Evolutionary conservation across 2,329 filamentous ascomycete species (phyloP).

Genomic region (Pseudopithomyces chartarum): DNA sequence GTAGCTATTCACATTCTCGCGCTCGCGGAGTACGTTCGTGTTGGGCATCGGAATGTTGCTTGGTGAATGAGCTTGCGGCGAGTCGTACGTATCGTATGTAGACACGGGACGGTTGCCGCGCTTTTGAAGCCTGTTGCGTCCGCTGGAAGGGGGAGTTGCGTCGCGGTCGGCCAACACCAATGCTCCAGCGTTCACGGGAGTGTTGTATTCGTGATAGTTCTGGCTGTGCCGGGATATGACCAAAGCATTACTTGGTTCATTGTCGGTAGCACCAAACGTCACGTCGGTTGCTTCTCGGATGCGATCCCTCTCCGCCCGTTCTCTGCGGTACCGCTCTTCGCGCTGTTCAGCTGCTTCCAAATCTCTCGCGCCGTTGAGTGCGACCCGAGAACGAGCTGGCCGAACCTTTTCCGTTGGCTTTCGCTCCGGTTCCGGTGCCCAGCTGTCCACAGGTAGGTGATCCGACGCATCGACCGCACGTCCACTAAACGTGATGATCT

Average conservation of each 20-base stretch:
- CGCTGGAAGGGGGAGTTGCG: conserved; percentile 20
- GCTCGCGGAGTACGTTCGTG: conserved; percentile 39
- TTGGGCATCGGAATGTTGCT: conserved; percentile 23
- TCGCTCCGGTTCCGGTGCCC: conserved; percentile 76
- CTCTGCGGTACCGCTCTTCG: conserved; percentile 39
- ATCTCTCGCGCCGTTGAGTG: conserved; percentile 57
- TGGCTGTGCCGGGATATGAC: conserved; percentile 36
- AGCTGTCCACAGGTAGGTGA: conserved; percentile 76
- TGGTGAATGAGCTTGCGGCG: conserved; percentile 17
- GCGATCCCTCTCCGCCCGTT: conserved; percentile 38
- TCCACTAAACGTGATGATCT: conserved; percentile 77
- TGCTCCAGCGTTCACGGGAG: conserved; percentile 20
- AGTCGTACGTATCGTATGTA: conserved; percentile 18
- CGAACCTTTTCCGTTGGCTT: conserved; percentile 55
- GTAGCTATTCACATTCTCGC: conserved; percentile 40
- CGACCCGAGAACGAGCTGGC: conserved; percentile 50
- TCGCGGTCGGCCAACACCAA: conserved; percentile 32
- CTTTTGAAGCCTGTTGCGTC: conserved; percentile 37
- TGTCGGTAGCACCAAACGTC: conserved; percentile 21
- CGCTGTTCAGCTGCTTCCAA: conserved; percentile 39
- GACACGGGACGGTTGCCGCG: conserved; percentile 28
- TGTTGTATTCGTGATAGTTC: conserved; percentile 26
- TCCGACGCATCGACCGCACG: conserved; percentile 80
- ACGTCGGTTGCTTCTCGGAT: conserved; percentile 37
- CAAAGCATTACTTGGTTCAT: conserved; percentile 32